Percentiles rank a stretch among this genome's conserved stretches.
phyloP scores from a whole-genome alignment of 73 alveolate genomes.

The Paramecium caudatum region DNA sequence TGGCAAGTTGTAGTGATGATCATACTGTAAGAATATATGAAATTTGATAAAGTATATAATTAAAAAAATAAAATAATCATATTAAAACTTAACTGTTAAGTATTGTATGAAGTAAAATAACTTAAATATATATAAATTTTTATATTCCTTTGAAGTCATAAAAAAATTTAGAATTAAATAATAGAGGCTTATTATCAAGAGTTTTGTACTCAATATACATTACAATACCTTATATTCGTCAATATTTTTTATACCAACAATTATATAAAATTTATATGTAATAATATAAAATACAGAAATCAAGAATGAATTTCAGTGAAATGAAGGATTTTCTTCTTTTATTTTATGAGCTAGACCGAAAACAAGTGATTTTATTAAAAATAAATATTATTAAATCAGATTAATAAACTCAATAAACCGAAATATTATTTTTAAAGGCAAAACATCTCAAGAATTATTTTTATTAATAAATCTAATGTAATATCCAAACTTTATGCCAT shows the following conservation, averaged over 20 bases:
- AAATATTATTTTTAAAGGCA: conserved; percentile 34
- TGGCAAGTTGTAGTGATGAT: conserved; percentile 74
- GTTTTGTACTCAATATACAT: too few species aligned
- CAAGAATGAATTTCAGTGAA: background rate
- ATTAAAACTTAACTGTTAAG: too few species aligned
- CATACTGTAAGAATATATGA: conserved; percentile 73
- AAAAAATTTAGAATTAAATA: too few species aligned
- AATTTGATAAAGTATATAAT: conserved; percentile 8
- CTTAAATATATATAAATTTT: too few species aligned
- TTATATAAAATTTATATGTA: conserved; percentile 42
- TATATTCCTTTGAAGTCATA: too few species aligned
- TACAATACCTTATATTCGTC: too few species aligned
- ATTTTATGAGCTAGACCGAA: background rate
- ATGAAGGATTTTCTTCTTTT: background rate
- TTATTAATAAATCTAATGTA: conserved; percentile 22
- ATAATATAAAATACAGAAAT: background rate
- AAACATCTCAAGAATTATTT: conserved; percentile 10
- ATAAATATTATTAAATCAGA: background rate
- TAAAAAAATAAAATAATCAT: too few species aligned
- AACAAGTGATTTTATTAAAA: background rate
- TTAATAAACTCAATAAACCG: conserved; percentile 27
- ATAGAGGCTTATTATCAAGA: too few species aligned
- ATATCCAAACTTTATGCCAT: conserved; percentile 26
- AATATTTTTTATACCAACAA: too few species aligned
- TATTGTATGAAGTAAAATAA: too few species aligned